A percentile compares a stretch with the other conserved stretches of the same genome.
These are phyloP conservation scores for Bertia moriformis DNA, from an alignment of 2,329 filamentous ascomycete genomes.

Conservation along the genomic window DNA sequence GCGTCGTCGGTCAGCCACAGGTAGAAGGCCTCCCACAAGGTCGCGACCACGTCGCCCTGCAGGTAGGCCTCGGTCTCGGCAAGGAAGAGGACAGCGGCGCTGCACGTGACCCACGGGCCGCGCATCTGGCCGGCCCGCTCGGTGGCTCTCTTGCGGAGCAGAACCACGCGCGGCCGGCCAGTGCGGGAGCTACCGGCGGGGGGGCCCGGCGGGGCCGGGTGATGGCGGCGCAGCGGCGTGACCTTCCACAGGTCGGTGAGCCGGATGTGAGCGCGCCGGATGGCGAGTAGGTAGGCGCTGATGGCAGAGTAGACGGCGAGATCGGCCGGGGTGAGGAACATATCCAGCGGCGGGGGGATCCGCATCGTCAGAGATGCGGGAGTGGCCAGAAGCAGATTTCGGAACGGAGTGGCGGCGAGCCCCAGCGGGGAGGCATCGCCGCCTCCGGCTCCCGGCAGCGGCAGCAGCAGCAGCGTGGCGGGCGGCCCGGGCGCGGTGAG, in stretches of 20 bases:
- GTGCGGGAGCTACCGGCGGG: constrained; percentile 44
- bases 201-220: constrained; percentile 57
- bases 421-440: constrained; percentile 14
- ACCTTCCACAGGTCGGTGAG: constrained; percentile 79
- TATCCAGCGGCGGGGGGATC: constrained; percentile 66
- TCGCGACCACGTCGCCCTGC: constrained; percentile 74
- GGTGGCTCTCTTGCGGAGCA: constrained; percentile 50
- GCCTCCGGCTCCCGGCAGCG: too few relatives aligned
- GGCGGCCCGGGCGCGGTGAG: constrained; percentile 14
- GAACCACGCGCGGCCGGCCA: constrained; percentile 42
- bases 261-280: constrained; percentile 73
- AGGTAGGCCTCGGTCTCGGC: constrained; percentile 79
- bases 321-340: constrained; percentile 69
- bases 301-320: constrained; percentile 70
- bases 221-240: constrained; percentile 60
- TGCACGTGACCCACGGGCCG: constrained; percentile 78
- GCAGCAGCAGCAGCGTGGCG: constrained; percentile 2
- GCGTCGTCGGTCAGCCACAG: too few relatives aligned
- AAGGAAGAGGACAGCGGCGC: constrained; percentile 75
- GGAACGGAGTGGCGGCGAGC: constrained; percentile 44
- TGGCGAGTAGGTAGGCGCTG: constrained; percentile 72
- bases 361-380: constrained; percentile 58
- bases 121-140: constrained; percentile 55
- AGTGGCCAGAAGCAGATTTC: constrained; percentile 68
- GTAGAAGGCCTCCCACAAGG: constrained; percentile 68